These are phyloP conservation scores for Helotiales sp. DNA, from an alignment of 2,329 filamentous ascomycete species.

Conservation along the genomic window DNA sequence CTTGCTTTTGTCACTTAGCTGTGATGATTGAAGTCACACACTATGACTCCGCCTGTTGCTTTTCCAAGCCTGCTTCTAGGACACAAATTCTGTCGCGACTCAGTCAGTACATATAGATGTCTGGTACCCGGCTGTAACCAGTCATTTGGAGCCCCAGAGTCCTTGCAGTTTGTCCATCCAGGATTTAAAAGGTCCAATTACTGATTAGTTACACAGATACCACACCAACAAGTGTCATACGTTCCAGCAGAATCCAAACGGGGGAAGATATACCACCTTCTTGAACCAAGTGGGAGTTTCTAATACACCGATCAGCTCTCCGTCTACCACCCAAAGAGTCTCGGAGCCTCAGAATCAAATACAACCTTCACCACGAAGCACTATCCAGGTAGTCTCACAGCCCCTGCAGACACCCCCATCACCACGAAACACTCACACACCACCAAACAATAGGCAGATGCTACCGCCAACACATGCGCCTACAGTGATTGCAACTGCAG, in stretches of 20 bases:
- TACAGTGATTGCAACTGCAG: background rate
- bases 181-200: background rate
- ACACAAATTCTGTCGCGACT: background rate
- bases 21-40: background rate
- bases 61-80: background rate
- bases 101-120: background rate
- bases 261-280: background rate
- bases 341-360: background rate
- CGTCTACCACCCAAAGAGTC: background rate
- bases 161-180: background rate
- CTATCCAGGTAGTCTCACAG: background rate
- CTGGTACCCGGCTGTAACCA: background rate
- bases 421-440: background rate
- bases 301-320: background rate
- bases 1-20: background rate
- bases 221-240: background rate
- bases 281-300: background rate
- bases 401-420: background rate
- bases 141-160: conserved; percentile 3
- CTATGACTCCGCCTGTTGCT: background rate
- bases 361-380: background rate
- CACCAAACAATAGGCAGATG: background rate
- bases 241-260: background rate
- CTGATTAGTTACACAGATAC: background rate
- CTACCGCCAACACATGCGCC: background rate